phyloP scores from a whole-genome alignment of 108 stramenopile species.

The Nitzschia palea region DNA sequence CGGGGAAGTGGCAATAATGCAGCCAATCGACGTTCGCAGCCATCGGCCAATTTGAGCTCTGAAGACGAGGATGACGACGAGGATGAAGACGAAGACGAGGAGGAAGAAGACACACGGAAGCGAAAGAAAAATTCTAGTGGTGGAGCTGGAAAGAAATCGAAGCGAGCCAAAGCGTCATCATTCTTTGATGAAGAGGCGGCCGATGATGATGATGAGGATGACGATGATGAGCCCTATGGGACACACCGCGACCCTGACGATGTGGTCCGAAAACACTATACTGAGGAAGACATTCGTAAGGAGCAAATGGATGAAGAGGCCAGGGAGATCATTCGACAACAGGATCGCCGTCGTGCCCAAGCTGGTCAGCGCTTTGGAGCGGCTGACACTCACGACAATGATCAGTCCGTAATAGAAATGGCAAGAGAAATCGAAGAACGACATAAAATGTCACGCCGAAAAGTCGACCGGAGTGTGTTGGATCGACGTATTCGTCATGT shows the following conservation, averaged over 20 bases:
- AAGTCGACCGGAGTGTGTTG: slow-evolving; percentile 44
- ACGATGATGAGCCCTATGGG: slow-evolving; percentile 77
- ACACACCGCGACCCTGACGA: slow-evolving; percentile 70
- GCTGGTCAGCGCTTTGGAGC: slow-evolving; percentile 50
- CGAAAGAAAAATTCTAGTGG: slow-evolving; percentile 17
- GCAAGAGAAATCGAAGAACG: slow-evolving; percentile 85
- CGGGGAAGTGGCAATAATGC: slow-evolving; percentile 8
- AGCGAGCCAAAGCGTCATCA: slow-evolving; percentile 53
- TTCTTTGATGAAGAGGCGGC: slow-evolving; percentile 92
- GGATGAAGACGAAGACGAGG: slow-evolving; percentile 66
- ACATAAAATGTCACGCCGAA: slow-evolving; percentile 68
- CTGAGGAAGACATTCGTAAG: slow-evolving; percentile 67
- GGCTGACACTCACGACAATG: slow-evolving; percentile 33
- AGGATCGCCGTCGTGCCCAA: slow-evolving; percentile 82
- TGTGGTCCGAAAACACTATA: slow-evolving; percentile 70
- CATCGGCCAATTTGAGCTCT: slow-evolving; percentile 37
- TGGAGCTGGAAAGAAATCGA: slow-evolving; percentile 39
- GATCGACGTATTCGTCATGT: slow-evolving; percentile 24
- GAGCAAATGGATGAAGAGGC: slow-evolving; percentile 90
- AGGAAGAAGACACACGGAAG: slow-evolving; percentile 47
- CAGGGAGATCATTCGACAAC: slow-evolving; percentile 74
- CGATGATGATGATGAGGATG: slow-evolving; percentile 75
- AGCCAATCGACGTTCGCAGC: not conserved
- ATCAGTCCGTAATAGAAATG: slow-evolving; percentile 65
- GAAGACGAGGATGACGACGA: slow-evolving; percentile 60